Base-by-base conservation (phyloP, 2,329 filamentous ascomycete species). In the Aureobasidium vineae region DNA sequence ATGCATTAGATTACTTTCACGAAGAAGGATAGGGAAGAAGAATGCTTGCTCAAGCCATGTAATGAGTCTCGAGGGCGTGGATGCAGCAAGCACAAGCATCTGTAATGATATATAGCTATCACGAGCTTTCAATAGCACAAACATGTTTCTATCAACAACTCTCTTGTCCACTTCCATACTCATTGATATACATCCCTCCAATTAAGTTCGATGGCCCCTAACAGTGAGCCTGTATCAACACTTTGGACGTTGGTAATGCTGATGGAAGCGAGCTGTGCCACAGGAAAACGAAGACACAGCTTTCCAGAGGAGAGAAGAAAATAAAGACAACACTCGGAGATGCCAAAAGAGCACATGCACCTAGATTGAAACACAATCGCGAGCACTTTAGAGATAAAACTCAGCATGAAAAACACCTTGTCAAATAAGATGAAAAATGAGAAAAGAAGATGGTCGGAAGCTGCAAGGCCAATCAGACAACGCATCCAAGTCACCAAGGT, bases 61-160 rank as follows among this genome's bases (percentile, higher is more conserved):
- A 41, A 56, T 56, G 53, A 21, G 36, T 21, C 21, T 21, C 21
- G n/a, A 19, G 33, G 13, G 11, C 3, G 31, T 26, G 36, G 28
- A 21, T 2, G 23, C 15, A 41, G n/a, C n/a, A 23, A 28, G 33
- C 52, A 54, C n/a, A 19, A n/a, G 52, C 52, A 15, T 56, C 10
- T n/a, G 53, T 41, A 56, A 21, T 15, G 53, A 56, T 56, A 28
- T 56, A 41, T 41, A 36, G 33, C 53, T 40, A 56, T 28, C 8
- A 28, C 23, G n/a, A 56, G 53, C 53, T 56, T 56, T 41, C 21
- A 41, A 23, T 41, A 41, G 36, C 53, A 40, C 19, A 40, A 56
- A 54, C 52, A 54, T 54, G n/a, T 38, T 16, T 38, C 7, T n/a
- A 21, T 23, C 28, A 53, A n/a, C 31, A 53, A 15, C 19, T 33